These are phyloP conservation scores for Exophiala spinifera DNA, from an alignment of 2,329 filamentous ascomycete genomes.

Conservation along the genomic window DNA sequence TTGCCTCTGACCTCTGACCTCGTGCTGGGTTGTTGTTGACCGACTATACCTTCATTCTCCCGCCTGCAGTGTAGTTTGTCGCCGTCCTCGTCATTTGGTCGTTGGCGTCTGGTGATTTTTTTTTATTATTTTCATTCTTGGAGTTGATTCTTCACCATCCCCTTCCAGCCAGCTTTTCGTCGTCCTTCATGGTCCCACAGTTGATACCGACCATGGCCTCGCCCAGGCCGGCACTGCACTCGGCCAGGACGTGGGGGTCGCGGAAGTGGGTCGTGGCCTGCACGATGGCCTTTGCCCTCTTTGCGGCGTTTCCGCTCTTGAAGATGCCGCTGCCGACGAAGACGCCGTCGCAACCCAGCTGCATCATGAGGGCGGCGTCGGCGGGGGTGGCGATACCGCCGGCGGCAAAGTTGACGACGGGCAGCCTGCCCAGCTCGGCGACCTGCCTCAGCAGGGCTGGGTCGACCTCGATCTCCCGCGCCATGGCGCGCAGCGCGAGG, in stretches of 20 bases:
- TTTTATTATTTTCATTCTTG: no score
- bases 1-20: no score
- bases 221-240: slow-evolving; percentile 84
- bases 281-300: slow-evolving; percentile 91
- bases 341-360: slow-evolving; percentile 94
- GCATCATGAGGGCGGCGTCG: slow-evolving; percentile 98
- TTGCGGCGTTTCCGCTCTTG: slow-evolving; percentile 87
- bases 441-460: slow-evolving; percentile 79
- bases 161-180: slow-evolving; percentile 77
- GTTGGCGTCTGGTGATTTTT: no score
- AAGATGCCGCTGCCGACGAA: slow-evolving; percentile 98
- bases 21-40: no score
- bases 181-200: slow-evolving; percentile 70
- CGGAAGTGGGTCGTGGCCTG: slow-evolving; percentile 88
- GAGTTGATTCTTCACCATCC: slow-evolving; percentile 79
- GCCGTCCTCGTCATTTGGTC: no score
- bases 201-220: slow-evolving; percentile 98
- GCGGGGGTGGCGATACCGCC: slow-evolving; percentile 99
- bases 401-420: slow-evolving; percentile 96
- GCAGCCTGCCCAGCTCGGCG: slow-evolving; percentile 79
- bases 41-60: no score
- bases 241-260: slow-evolving; percentile 79
- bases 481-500: slow-evolving; percentile 72
- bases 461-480: slow-evolving; percentile 76
- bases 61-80: no score